Conservation (phyloP, 2,329 filamentous ascomycete species). For the Epichloe uncinata region DNA sequence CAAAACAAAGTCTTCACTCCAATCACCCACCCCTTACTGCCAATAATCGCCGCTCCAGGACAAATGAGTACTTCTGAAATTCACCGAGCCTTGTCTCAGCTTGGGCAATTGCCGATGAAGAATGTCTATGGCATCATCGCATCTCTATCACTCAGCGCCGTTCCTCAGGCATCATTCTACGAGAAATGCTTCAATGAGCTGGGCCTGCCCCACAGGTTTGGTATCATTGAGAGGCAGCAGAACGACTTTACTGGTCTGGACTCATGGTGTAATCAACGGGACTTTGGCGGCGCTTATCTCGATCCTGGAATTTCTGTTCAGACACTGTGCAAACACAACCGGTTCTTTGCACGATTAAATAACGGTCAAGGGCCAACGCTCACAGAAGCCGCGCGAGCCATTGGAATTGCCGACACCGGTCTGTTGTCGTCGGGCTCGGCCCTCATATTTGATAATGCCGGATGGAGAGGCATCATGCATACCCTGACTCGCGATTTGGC, state of each 20-base stretch:
- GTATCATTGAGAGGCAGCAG: slow-evolving; percentile 57
- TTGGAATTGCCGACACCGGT: slow-evolving; percentile 65
- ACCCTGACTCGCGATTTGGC: slow-evolving; percentile 72
- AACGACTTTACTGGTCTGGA: slow-evolving; percentile 55
- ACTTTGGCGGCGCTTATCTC: slow-evolving; percentile 73
- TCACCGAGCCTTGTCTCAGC: slow-evolving; percentile 62
- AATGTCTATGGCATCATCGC: slow-evolving; percentile 71
- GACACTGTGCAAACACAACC: slow-evolving; percentile 43
- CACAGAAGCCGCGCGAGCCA: slow-evolving; percentile 64
- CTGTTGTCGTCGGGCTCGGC: slow-evolving; percentile 35
- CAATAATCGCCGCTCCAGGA: slow-evolving; percentile 72
- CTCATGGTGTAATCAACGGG: slow-evolving; percentile 55
- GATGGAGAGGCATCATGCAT: slow-evolving; percentile 74
- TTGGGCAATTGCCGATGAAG: slow-evolving; percentile 69
- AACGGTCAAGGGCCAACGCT: slow-evolving; percentile 41
- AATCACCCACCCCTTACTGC: slow-evolving; percentile 73
- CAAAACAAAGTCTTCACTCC: slow-evolving; percentile 79
- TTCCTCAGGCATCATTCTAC: slow-evolving; percentile 70
- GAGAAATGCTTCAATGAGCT: slow-evolving; percentile 74
- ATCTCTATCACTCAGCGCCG: slow-evolving; percentile 46
- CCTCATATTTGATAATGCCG: slow-evolving; percentile 68
- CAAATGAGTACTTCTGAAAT: slow-evolving; percentile 80
- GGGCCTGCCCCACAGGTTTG: slow-evolving; percentile 72
- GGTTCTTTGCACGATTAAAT: slow-evolving; percentile 37
- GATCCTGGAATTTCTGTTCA: slow-evolving; percentile 55